Evolutionary conservation across 1,139 yeast genomes (phyloP), one percentile per base, ranked within the genome.

Genomic region (Chernovozyma aurita): DNA sequence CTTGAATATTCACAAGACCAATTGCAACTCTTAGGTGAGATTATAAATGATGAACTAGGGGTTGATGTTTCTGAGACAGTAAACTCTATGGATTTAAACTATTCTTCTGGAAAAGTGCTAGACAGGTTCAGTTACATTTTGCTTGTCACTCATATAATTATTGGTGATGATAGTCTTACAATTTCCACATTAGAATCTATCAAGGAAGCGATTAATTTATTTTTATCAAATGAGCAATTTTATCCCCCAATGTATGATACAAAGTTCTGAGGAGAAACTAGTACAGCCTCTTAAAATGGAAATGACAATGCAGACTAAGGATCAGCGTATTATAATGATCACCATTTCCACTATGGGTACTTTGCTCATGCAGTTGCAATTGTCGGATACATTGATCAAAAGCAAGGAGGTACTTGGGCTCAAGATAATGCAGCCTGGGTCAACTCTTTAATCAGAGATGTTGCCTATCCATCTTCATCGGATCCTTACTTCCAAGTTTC

Each of bases 341-440:
- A 52, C 49, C 85, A 79, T 52, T 79, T 78, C 70, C 85, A 80
- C 49, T 80, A 76, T 49, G 84, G 85, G 12, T 80, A 79, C 56
- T 67, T 69, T 47, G 65, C 80, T 35, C 83, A 78, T 46, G 76
- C 85, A 6, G 84, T 84, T 6, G 85, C 85, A 3, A 66, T 78
- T 29, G 61, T 79, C 32, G 85, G 78, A n/a, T 61, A 71, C 40
- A 66, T 77, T 17, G 85, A 80, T 53, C 47, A 57, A 14, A 61
- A 67, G 40, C 45, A 54, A 16, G 78, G 78, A 28, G 82, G 82
- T 18, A 60, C 67, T 14, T 80, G 85, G 85, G 73, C 67, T 6
- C 43, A 53, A 14, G 69, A 70, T 18, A 75, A 78, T 57, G 68
- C 71, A 50, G 78, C 61, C 34, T 79, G 81, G 79, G 80, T 80